Conservation (phyloP, 2,329 filamentous ascomycete species). For the Microdochium bolleyi region DNA sequence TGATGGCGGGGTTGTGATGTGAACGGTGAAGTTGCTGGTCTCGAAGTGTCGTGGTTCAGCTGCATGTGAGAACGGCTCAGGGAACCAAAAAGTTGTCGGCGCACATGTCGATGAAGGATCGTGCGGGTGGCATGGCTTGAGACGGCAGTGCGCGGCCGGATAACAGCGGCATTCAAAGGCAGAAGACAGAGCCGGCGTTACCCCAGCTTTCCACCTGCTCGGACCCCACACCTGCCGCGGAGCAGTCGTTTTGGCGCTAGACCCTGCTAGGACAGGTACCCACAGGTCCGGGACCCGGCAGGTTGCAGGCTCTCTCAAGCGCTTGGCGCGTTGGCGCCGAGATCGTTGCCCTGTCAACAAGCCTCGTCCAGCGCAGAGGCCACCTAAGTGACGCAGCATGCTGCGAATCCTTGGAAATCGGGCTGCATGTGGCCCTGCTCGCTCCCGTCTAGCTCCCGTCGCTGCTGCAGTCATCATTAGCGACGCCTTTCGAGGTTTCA, state of each 20-base stretch:
- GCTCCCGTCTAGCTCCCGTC: background rate
- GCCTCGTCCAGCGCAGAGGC: background rate
- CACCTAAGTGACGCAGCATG: background rate
- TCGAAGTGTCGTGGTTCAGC: too few species aligned
- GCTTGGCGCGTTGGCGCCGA: background rate
- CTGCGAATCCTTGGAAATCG: background rate
- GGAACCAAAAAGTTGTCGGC: too few species aligned
- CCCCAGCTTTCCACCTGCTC: background rate
- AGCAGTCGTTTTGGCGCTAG: background rate
- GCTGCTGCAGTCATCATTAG: background rate
- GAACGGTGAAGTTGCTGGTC: background rate
- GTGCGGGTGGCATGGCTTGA: background rate
- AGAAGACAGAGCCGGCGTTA: background rate
- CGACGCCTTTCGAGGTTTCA: background rate
- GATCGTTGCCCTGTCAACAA: background rate
- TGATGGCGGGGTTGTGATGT: background rate
- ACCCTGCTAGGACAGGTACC: background rate
- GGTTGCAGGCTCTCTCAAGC: background rate
- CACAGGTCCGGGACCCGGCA: background rate
- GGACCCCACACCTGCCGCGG: background rate
- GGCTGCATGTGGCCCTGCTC: background rate
- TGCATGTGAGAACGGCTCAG: too few species aligned
- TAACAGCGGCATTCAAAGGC: conserved; percentile 11
- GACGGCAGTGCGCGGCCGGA: background rate
- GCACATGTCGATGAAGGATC: conserved; percentile 1